Base-by-base conservation (phyloP, 805 yeast genomes). In the Zygosaccharomyces kombuchaensis region DNA sequence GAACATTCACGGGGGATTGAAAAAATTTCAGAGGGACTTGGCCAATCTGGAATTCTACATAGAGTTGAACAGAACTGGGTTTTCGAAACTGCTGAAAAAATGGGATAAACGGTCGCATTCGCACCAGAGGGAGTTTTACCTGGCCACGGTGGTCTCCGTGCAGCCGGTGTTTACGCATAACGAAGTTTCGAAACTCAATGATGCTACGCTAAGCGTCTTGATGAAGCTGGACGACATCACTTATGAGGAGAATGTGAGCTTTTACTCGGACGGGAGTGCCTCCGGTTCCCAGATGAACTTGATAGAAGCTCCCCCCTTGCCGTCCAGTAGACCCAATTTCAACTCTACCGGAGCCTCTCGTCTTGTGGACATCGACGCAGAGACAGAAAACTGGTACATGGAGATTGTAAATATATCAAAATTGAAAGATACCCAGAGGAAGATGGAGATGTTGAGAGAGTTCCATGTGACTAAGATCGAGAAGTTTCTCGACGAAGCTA, bases 51-150 rank as follows among this genome's bases (percentile, higher is more conserved):
- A 93, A 62, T 97, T 91, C 65, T 93, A 87, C 67, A 88, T 93
- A 32, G 97, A 90, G 65, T 74, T 93, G 47, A 93, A 93, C 63
- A 96, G 90, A 59, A 87, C 96, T 0, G 99, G 99, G 10, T 93
- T 93, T 66, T 82, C 95, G 17, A 93, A 93, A 68, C 97, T 88
- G 23, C 77, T 93, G 58, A 93, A 93, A 65, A 93, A 93, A 69
- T 93, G 99, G 99, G 99, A 93, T 68, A 93, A 93, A 67, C 74
- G 97, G 51, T 88, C 96, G 17, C 89, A 91, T 59, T 87, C 96
- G 2, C 95, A 87, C 55, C 89, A 96, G 6, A 89, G 90, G 60
- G 99, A 93, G 62, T 73, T 93, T 42, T 93, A 90, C 62, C 74
- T 93, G 40, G 81, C 88, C 25, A 84, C 96, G 0, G 96, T 96